These are phyloP conservation scores for Sinapis alba DNA, from an alignment of 441 rosid genomes.

Conservation along the genomic window DNA sequence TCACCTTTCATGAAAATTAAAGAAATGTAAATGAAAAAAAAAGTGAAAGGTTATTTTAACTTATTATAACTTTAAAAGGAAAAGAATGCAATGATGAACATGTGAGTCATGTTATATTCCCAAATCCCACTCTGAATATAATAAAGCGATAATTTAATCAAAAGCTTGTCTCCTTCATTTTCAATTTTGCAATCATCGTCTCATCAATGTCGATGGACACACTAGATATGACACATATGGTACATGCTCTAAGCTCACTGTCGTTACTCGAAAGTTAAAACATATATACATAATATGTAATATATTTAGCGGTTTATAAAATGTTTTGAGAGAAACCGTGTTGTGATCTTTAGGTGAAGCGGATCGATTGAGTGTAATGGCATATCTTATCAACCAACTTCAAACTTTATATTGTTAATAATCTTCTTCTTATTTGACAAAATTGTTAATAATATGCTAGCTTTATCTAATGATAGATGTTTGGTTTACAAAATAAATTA, in stretches of 20 bases:
- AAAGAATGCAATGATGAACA: slow-evolving; percentile 31
- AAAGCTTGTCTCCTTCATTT: slow-evolving; percentile 42
- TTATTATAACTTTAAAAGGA: slow-evolving; percentile 25
- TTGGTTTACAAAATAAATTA: neutral
- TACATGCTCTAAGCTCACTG: slow-evolving; percentile 20
- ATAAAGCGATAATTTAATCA: slow-evolving; percentile 21
- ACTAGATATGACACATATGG: neutral
- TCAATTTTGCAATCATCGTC: slow-evolving; percentile 39
- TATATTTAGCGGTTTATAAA: neutral
- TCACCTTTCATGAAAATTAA: slow-evolving; percentile 29
- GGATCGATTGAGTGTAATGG: neutral
- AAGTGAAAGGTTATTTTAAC: slow-evolving; percentile 33
- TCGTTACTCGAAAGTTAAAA: neutral
- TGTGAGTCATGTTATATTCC: slow-evolving; percentile 21
- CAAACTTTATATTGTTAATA: neutral
- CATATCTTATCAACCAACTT: neutral
- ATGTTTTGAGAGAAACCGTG: neutral
- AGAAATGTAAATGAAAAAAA: neutral
- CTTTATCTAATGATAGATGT: neutral
- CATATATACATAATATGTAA: neutral
- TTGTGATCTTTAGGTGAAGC: neutral
- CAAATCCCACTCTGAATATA: slow-evolving; percentile 37
- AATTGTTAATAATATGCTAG: neutral
- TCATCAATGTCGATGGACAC: slow-evolving; percentile 34
- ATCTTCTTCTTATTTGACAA: no score